phyloP scores from a whole-genome alignment of 2,329 filamentous ascomycete species.

The Sporothrix brunneoviolacea region DNA sequence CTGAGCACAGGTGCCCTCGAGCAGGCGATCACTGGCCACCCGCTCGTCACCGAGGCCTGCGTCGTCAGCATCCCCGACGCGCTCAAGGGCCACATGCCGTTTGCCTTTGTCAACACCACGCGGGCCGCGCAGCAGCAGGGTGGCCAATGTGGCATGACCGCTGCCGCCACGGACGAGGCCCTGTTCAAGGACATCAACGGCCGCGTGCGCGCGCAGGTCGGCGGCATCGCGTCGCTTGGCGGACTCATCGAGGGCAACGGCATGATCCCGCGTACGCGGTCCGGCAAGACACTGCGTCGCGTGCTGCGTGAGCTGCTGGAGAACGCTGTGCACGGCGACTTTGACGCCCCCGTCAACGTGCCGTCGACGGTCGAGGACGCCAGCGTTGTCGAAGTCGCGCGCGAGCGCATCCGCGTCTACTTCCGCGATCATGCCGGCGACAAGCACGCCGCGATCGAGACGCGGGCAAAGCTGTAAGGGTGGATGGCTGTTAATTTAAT shows the following conservation, averaged over 20 bases:
- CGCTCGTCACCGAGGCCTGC: conserved; percentile 72
- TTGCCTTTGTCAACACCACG: conserved; percentile 72
- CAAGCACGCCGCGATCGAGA: conserved; percentile 38
- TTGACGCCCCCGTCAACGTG: conserved; percentile 63
- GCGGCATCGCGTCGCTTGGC: conserved; percentile 76
- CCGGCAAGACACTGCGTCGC: conserved; percentile 81
- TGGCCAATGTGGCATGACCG: too few relatives aligned
- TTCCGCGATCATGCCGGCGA: conserved; percentile 48
- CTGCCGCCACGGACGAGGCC: conserved; percentile 18
- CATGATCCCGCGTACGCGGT: conserved; percentile 87
- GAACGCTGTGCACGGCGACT: conserved; percentile 68
- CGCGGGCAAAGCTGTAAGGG: conserved; percentile 43
- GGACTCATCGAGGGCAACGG: conserved; percentile 78
- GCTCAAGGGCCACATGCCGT: conserved; percentile 84
- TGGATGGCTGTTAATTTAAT: too few relatives aligned
- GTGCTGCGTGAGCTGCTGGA: conserved; percentile 80
- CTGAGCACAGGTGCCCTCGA: conserved; percentile 86
- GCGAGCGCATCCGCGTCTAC: conserved; percentile 65
- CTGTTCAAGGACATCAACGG: conserved; percentile 59
- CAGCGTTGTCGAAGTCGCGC: conserved; percentile 66
- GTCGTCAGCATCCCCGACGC: conserved; percentile 80
- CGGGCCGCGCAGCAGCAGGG: conserved; percentile 13
- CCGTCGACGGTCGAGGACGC: conserved; percentile 83
- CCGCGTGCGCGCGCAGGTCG: conserved; percentile 72
- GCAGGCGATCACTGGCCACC: conserved; percentile 79